Evolutionary conservation across 2,329 filamentous ascomycete species (phyloP), one percentile per base, ranked within the genome.

Genomic region (Akanthomyces lecanii): DNA sequence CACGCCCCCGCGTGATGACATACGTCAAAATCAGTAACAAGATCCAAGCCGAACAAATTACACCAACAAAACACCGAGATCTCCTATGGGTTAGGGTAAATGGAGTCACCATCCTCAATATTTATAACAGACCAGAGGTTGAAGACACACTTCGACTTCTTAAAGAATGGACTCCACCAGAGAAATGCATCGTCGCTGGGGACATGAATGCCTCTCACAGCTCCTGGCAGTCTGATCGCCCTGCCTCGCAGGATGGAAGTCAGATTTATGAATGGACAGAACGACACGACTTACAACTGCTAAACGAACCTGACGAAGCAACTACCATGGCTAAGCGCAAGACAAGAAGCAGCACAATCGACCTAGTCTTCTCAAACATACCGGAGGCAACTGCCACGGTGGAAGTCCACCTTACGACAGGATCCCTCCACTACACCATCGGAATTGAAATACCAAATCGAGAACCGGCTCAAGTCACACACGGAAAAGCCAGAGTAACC

Each of bases 21-120:
- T 51, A 51, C 30, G 25, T 53, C 25, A 53, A 53, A 53, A 53
- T 53, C 33, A 38, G 30, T 21, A 53, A 53, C 14, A 53, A 53
- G 14, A 30, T 53, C 14, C n/a, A 38, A 38, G 25, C 25, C 11
- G n/a, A 53, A 36, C 25, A 53, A 21, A 38, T 53, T 21, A 38
- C 25, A 40, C 21, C 14, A 42, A 54, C 14, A n/a, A 38, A 18
- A 40, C 21, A 40, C 21, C 21, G 21, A 23, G 51, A 40, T 30
- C 51, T 54, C 30, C 21, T 54, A 5, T 53, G 14, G 50, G 50
- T 30, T 12, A 30, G 28, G n/a, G 50, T 53, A 21, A 30, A 53
- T n/a, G 14, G 30, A n/a, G 38, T 25, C 16, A 54, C 21, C 7
- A 54, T 38, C 33, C 30, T 54, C 14, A 54, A 54, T 18, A 38